phyloP scores from a whole-genome alignment of 768 basidiomycete species.

The Termitomyces sp. region DNA sequence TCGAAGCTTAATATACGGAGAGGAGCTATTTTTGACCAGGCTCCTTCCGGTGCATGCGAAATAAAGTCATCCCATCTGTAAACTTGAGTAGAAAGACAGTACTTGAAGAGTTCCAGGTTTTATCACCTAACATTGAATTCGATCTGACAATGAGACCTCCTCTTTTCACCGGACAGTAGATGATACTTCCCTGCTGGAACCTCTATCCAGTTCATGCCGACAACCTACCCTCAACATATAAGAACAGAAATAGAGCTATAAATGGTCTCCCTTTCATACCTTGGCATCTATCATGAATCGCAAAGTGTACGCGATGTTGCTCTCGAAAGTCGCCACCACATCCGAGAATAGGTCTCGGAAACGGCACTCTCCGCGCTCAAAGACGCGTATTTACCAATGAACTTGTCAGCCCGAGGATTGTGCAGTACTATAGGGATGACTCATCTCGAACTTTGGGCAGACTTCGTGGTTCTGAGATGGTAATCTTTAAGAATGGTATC shows the following conservation, averaged over 20 bases:
- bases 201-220: conserved; percentile 99
- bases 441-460: conserved; percentile 91
- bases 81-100: background rate
- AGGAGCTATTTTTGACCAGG: conserved; percentile 91
- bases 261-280: conserved; percentile 33
- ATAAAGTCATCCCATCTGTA: conserved; percentile 78
- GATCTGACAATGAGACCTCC: conserved; percentile 82
- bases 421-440: conserved; percentile 25
- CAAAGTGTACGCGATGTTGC: conserved; percentile 86
- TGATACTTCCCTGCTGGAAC: conserved; percentile 79
- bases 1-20: conserved; percentile 94
- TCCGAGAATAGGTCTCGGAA: conserved; percentile 56
- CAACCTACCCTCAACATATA: conserved; percentile 47
- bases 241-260: background rate
- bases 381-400: conserved; percentile 40
- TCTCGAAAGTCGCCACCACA: conserved; percentile 76
- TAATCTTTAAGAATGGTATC: conserved; percentile 82
- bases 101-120: background rate
- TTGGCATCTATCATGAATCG: conserved; percentile 99
- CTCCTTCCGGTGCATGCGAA: conserved; percentile 87
- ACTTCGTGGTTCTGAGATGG: conserved; percentile 61
- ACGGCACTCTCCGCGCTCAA: conserved; percentile 71
- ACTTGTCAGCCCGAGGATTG: conserved; percentile 9
- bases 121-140: conserved; percentile 74
- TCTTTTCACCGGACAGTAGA: conserved; percentile 48